Evolutionary conservation across 805 yeast species (phyloP), one percentile per base, ranked within the genome.

Genomic region (Pichia eremophila): DNA sequence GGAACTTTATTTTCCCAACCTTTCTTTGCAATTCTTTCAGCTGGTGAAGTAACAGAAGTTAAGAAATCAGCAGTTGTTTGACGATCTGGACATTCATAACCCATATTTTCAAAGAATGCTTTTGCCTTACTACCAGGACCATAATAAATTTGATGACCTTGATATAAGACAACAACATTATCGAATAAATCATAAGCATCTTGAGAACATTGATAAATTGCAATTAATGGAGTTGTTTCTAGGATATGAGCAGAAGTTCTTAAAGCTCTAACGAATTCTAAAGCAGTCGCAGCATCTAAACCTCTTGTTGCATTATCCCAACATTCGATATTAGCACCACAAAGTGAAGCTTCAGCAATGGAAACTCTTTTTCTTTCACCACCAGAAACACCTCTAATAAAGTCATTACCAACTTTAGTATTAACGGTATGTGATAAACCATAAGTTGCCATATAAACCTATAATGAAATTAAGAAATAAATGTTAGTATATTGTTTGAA

Each of bases 241-340:
- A 69, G 54, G n/a, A 75, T 55, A 31, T 66, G 57, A n/a, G 84
- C 79, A 4, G 79, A 70, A 2, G 78, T 68, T 59, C 75, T 78
- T 54, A 81, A 68, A 25, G 81, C 79, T 54, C 74, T 67, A 50
- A 77, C 71, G 56, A 81, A 80, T 58, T 79, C 84, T 57, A 78
- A 67, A 32, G 86, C 86, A 43, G 85, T 79, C 28, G 85, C 84
- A 10, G 85, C 69, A 66, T 81, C 86, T 55, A 81, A 73, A 61
- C 85, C 86, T 69, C 86, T 76, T 22, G 85, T 81, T 14, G 84
- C 75, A 59, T 81, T 81, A 70, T 81, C 82, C 81, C 82, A 77
- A 63, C 79, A 74, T 57, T 77, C 79, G 39, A 77, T 46, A 44
- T 60, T 63, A 31, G 64, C 57, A 43, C 66, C 68, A 58, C 65